Evolutionary conservation across 2,329 filamentous ascomycete genomes (phyloP), one percentile per base, ranked within the genome.

Genomic region (Exserohilum rostratum): DNA sequence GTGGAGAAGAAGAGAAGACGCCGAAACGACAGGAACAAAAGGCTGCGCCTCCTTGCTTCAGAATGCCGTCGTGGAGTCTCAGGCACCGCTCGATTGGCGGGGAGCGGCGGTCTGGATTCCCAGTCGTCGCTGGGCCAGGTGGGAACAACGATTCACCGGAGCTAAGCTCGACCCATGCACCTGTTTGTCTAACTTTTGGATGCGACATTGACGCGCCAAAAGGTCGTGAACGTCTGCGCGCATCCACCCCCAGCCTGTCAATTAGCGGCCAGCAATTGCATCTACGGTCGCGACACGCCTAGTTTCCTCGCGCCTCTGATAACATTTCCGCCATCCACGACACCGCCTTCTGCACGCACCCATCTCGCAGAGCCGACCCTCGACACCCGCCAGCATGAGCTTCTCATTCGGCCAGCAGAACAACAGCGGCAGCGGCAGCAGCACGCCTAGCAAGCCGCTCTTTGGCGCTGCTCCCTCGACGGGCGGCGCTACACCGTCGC

Each of bases 351-450:
- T 34, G 34, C 46, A 65, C 67, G 61, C 65, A 68, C 57, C 61
- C 54, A 46, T 37, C 43, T 39, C 51, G 56, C 50, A 50, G 50
- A 53, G 55, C 27, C 42, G 46, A 5, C 43, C 43, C 27, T 49
- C 49, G n/a, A 43, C 57, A 35, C 58, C 51, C 58, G 40, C 60
- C 54, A 60, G 55, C 44, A 72, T 70, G 52, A 46, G 40, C 47
- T 55, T 51, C 40, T 38, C 55, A 17, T 81, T 78, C 46, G 76
- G 76, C 50, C 44, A 46, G 47, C 46, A 52, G 53, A 57, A 46
- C 50, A 60, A 53, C 40, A 55, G 34, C 39, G 53, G 46, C 39
- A 53, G 57, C 46, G 54, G 62, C 45, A 55, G 63, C 42, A 66
- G 55, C 55, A 66, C 69, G 30, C 63, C 71, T 1, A 68, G 63